Evolutionary conservation across 768 basidiomycete genomes (phyloP).

Genomic region (Cystobasidium onofrii): DNA sequence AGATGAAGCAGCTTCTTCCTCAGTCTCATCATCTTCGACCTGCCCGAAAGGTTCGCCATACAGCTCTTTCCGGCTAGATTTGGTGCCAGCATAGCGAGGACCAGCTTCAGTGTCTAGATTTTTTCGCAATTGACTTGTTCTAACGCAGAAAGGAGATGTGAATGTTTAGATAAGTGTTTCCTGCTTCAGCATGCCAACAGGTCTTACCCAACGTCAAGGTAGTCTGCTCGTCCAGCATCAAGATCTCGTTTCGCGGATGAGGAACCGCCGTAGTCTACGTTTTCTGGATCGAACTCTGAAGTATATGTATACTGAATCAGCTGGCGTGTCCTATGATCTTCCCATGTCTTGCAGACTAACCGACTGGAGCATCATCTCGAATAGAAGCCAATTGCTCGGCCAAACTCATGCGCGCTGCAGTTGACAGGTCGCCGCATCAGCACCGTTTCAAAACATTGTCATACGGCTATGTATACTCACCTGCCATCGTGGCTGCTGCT

Average conservation of each 20-base stretch:
- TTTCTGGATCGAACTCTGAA: constrained; percentile 22
- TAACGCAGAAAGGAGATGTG: background rate
- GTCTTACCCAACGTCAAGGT: constrained; percentile 23
- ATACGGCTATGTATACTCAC: background rate
- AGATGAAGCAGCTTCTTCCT: background rate
- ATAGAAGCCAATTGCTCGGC: constrained; percentile 27
- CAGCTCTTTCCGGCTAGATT: constrained; percentile 7
- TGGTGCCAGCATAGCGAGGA: constrained; percentile 14
- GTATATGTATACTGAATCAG: background rate
- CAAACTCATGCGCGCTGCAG: constrained; percentile 1
- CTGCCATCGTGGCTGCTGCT: background rate
- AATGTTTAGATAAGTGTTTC: background rate
- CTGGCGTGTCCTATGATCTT: background rate
- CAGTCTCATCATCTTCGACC: background rate
- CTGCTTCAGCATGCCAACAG: background rate
- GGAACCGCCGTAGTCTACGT: background rate
- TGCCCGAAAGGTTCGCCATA: constrained; percentile 8
- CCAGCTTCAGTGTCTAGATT: constrained; percentile 8
- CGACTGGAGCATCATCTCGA: constrained; percentile 14
- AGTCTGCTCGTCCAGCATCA: constrained; percentile 29
- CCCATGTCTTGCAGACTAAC: background rate
- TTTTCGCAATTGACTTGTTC: constrained; percentile 17
- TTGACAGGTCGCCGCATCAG: background rate
- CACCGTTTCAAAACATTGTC: too few species aligned
- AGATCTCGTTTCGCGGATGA: background rate